These are phyloP conservation scores for Aspergillus caelatus DNA, from an alignment of 2,329 filamentous ascomycete genomes.

Conservation along the genomic window DNA sequence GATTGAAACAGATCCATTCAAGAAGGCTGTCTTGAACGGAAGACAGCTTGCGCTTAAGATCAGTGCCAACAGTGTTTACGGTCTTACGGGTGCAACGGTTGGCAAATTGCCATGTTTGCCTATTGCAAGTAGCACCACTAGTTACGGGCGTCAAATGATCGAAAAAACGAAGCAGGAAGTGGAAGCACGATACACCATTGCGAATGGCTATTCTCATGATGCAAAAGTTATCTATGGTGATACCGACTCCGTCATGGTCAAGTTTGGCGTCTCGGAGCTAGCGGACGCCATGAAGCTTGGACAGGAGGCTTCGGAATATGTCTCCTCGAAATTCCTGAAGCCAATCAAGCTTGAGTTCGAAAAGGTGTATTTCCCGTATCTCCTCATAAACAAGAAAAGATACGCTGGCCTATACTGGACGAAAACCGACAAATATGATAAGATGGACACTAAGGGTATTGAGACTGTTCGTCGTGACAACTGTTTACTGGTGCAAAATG, in stretches of 20 bases:
- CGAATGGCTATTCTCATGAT: conserved; percentile 92
- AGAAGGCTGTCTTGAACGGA: conserved; percentile 96
- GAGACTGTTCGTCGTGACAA: conserved; percentile 98
- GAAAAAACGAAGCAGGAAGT: conserved; percentile 97
- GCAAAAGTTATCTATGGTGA: conserved; percentile 98
- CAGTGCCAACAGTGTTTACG: conserved; percentile 97
- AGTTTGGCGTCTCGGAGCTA: conserved; percentile 88
- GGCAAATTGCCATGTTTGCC: conserved; percentile 93
- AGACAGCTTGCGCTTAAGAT: conserved; percentile 94
- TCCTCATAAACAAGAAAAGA: conserved; percentile 99
- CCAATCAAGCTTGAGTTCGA: conserved; percentile 99
- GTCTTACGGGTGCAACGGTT: conserved; percentile 91
- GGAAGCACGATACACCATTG: conserved; percentile 83
- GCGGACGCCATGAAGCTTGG: conserved; percentile 90
- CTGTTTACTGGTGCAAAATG: conserved; percentile 90
- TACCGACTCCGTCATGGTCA: conserved; percentile 99
- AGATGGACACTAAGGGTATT: conserved; percentile 99
- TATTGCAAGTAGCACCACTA: conserved; percentile 95
- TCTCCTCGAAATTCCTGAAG: conserved; percentile 90
- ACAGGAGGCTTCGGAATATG: conserved; percentile 85
- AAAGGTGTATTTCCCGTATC: conserved; percentile 97
- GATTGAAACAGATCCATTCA: conserved; percentile 90
- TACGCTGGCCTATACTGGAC: conserved; percentile 99
- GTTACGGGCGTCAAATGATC: conserved; percentile 98
- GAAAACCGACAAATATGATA: conserved; percentile 90